Base-by-base conservation (phyloP, 495 filamentous ascomycete genomes). In the Podospora bellae-mahoneyi region DNA sequence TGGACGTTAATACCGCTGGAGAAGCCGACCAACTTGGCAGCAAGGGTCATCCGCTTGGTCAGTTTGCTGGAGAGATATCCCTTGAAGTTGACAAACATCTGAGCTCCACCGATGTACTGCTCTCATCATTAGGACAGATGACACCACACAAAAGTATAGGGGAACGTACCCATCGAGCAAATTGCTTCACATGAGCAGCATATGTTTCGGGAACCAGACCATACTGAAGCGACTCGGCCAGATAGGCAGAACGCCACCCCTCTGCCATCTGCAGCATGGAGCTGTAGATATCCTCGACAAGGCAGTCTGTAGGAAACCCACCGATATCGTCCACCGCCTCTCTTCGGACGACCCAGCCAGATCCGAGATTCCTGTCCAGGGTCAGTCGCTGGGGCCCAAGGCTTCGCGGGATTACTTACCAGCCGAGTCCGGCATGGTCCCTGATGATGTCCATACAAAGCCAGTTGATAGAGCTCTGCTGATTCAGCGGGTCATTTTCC, bases 291-390 rank as follows among this genome's bases (percentile, higher is more conserved):
- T 87, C 85, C 70, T 87, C 85, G n/a, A 81, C 81, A 32, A 85
- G 68, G 13, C 81, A 81, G 5, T 77, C 82, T 5, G 78, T 72
- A 5, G 84, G 84, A 69, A 83, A 86, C 32, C 81, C 79, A 58
- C 83, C 84, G 60, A 86, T 86, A 32, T 78, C 74, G 58, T 84
- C 78, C 16, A 87, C 74, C 19, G 84, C 84, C 44, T 73, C 73
- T 20, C 84, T 80, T 5, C 84, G 80, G 59, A 83, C 72, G 18
- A 84, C 74, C 64, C 83, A 86, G 32, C 85, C 84, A 26, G 83
- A 85, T 9, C 85, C 85, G 26, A 83, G 84, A 66, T 83, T 84
- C 84, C 82, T 84, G 30, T 83, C 82, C 30, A 74, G 78, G 7
- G 39, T 48, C 1, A 48, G 39, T 48, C 39, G 13, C 13, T 10